These are phyloP conservation scores for Pseudocercospora fuligena DNA, from an alignment of 2,329 filamentous ascomycete genomes.

Conservation along the genomic window DNA sequence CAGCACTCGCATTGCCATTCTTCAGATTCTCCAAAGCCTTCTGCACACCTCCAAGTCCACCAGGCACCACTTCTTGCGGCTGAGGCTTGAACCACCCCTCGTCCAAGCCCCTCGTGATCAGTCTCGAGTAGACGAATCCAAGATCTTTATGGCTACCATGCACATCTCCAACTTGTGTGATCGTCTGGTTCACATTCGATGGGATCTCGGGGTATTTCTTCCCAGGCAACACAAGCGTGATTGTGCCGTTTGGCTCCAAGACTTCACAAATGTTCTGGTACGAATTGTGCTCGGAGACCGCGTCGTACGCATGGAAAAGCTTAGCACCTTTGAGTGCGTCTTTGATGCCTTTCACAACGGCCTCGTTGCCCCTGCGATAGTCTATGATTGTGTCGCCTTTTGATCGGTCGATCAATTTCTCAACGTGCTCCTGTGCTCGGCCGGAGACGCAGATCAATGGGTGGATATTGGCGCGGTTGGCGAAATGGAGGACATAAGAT, in stretches of 20 bases:
- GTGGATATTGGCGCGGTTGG: slow-evolving; percentile 58
- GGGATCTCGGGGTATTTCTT: slow-evolving; percentile 51
- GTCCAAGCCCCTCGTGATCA: slow-evolving; percentile 39
- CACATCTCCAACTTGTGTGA: slow-evolving; percentile 44
- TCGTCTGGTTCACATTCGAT: slow-evolving; percentile 42
- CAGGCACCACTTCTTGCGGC: slow-evolving; percentile 56
- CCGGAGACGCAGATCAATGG: slow-evolving; percentile 66
- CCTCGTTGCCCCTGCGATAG: slow-evolving; percentile 55
- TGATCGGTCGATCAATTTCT: slow-evolving; percentile 56
- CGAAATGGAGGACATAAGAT: slow-evolving; percentile 63
- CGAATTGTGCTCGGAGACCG: slow-evolving; percentile 36
- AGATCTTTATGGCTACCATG: slow-evolving; percentile 41
- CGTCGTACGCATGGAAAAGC: slow-evolving; percentile 41
- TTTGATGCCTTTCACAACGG: slow-evolving; percentile 39
- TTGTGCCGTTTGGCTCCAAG: slow-evolving; percentile 41
- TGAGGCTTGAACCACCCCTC: slow-evolving; percentile 46
- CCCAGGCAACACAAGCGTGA: slow-evolving; percentile 43
- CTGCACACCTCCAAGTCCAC: slow-evolving; percentile 61
- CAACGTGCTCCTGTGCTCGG: slow-evolving; percentile 57
- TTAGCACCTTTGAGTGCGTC: slow-evolving; percentile 37
- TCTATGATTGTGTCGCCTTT: slow-evolving; percentile 65
- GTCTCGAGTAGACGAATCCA: slow-evolving; percentile 41
- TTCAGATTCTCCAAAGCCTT: slow-evolving; percentile 60
- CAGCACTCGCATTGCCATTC: slow-evolving; percentile 65
- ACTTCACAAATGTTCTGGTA: slow-evolving; percentile 47